Percentiles rank a stretch among this genome's conserved stretches.
Conservation (phyloP, 139 green algal species). For the Picochlorum sp. region DNA sequence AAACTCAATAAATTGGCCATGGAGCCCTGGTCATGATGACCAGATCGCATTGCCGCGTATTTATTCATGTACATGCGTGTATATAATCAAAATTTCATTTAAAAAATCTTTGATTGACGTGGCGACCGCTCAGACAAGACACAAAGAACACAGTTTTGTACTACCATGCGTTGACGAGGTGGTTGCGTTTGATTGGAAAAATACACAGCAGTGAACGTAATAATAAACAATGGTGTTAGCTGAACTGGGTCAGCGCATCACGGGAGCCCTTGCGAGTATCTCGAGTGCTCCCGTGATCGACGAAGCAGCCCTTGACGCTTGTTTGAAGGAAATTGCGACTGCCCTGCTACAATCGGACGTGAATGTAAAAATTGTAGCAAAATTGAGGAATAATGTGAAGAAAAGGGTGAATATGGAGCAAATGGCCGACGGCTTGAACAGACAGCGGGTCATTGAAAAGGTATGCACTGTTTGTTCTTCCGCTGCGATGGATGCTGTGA, state of each 20-base stretch:
- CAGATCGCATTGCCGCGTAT: no score
- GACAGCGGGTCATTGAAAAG: slow-evolving; percentile 87
- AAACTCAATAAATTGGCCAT: no score
- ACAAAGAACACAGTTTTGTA: no score
- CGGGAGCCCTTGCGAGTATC: slow-evolving; percentile 70
- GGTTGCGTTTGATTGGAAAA: not conserved
- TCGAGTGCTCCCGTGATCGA: slow-evolving; percentile 71
- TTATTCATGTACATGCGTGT: no score
- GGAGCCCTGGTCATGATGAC: no score
- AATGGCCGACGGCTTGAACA: slow-evolving; percentile 82
- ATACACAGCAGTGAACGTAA: not conserved
- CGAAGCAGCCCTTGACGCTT: slow-evolving; percentile 80
- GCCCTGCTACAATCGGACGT: slow-evolving; percentile 87
- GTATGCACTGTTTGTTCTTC: slow-evolving; percentile 7
- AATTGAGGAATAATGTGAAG: slow-evolving; percentile 82
- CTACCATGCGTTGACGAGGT: not conserved
- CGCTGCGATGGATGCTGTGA: not conserved
- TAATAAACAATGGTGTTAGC: slow-evolving; percentile 80
- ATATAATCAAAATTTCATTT: no score
- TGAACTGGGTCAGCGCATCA: slow-evolving; percentile 81
- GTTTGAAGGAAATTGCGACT: slow-evolving; percentile 91
- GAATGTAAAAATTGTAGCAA: slow-evolving; percentile 71
- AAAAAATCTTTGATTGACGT: no score
- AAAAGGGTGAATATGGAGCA: slow-evolving; percentile 72
- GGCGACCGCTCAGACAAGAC: no score